Conservation (phyloP, 2,329 filamentous ascomycete species). For the Nannizziopsis arthrosporioides region DNA sequence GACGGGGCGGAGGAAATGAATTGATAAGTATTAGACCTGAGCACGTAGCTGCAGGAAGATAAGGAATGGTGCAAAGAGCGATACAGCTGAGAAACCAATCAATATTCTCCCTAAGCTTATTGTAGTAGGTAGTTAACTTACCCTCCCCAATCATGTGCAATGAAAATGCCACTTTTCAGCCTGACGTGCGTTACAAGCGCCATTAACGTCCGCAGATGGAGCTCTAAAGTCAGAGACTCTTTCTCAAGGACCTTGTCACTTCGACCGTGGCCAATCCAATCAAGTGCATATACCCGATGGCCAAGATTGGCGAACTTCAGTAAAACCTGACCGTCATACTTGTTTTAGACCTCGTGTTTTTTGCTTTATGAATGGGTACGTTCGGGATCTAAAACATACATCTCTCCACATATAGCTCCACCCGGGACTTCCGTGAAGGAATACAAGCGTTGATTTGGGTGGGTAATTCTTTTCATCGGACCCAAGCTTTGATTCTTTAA, state of each 20-base stretch:
- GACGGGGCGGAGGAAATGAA: neutral
- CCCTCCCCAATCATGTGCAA: slow-evolving; percentile 1
- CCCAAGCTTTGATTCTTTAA: neutral
- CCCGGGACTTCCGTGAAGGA: neutral
- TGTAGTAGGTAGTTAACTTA: neutral
- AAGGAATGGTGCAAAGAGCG: slow-evolving; percentile 1
- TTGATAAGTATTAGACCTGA: neutral
- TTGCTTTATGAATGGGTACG: too few relatives aligned
- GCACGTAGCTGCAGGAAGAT: neutral
- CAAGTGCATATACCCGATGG: neutral
- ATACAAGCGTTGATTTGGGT: neutral
- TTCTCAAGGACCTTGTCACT: neutral
- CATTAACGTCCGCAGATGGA: slow-evolving; percentile 1
- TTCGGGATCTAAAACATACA: neutral
- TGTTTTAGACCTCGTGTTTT: too few relatives aligned
- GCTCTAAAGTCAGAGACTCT: neutral
- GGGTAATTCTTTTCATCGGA: neutral
- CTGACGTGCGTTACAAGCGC: neutral
- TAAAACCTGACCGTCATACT: neutral
- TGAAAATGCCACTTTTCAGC: neutral
- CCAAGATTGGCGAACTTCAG: neutral
- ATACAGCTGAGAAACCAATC: neutral
- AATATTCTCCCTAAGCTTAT: neutral
- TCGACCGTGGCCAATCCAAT: slow-evolving; percentile 1
- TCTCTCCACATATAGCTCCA: slow-evolving; percentile 1